phyloP scores from a whole-genome alignment of 163 green algal species.

The Volvox carteri region DNA sequence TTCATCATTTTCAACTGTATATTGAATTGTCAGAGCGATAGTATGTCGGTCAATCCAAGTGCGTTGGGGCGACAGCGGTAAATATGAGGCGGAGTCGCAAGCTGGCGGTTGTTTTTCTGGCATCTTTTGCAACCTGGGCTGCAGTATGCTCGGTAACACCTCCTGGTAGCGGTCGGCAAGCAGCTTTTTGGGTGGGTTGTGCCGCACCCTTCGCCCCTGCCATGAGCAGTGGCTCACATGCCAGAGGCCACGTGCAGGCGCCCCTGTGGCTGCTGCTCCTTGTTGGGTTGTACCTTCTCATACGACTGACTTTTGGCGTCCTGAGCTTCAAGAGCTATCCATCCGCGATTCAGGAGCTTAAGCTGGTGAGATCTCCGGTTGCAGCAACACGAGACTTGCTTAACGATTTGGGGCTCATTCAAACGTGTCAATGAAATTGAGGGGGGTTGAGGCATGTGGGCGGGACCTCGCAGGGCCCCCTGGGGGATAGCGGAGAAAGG shows the following conservation, averaged over 20 bases:
- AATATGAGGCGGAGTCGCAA: slow-evolving; percentile 18
- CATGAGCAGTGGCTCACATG: background rate
- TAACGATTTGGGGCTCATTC: too few relatives aligned
- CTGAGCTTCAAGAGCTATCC: slow-evolving; percentile 63
- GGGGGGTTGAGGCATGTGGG: too few relatives aligned
- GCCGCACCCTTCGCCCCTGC: background rate
- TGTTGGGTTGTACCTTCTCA: slow-evolving; percentile 50
- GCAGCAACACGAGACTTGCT: background rate
- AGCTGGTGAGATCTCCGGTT: background rate
- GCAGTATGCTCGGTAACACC: background rate
- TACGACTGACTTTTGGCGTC: slow-evolving; percentile 52
- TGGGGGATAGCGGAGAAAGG: too few relatives aligned
- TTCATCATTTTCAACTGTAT: too few relatives aligned
- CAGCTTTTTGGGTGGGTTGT: background rate
- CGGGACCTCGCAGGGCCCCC: too few relatives aligned
- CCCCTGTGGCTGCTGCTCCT: slow-evolving; percentile 10
- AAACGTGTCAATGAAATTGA: too few relatives aligned
- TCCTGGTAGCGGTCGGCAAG: too few relatives aligned
- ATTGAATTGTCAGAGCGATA: too few relatives aligned
- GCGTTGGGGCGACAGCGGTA: background rate
- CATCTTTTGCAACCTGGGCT: background rate
- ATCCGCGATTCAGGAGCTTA: slow-evolving; percentile 32
- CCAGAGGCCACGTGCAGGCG: slow-evolving; percentile 21
- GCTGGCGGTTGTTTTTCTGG: background rate
- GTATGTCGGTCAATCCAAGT: background rate